phyloP scores from a whole-genome alignment of 2,329 filamentous ascomycete genomes.

The Bertia moriformis region DNA sequence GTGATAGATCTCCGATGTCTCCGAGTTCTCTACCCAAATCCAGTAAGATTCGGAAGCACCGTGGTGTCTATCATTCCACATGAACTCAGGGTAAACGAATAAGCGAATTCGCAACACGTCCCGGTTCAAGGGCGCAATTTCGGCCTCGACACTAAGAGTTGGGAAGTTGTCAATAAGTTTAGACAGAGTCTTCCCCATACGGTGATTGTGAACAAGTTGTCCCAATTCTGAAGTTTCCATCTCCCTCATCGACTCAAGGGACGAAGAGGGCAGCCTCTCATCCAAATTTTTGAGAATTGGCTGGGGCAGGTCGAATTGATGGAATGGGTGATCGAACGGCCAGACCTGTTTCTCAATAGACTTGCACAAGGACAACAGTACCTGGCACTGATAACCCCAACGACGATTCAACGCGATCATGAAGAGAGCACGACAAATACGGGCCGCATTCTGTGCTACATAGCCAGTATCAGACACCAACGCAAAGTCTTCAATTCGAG shows the following conservation, averaged over 20 bases:
- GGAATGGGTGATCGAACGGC: conserved; percentile 86
- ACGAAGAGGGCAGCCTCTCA: conserved; percentile 52
- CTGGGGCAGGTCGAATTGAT: conserved; percentile 82
- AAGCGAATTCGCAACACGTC: conserved; percentile 88
- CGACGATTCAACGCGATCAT: conserved; percentile 92
- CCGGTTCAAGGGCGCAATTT: conserved; percentile 88
- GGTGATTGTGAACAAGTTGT: conserved; percentile 75
- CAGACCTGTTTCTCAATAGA: conserved; percentile 93
- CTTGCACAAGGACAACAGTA: conserved; percentile 82
- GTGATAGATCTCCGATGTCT: conserved; percentile 93
- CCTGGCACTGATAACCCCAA: conserved; percentile 91
- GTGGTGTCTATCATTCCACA: conserved; percentile 86
- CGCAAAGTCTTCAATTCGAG: conserved; percentile 82
- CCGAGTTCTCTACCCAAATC: conserved; percentile 97
- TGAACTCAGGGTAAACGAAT: conserved; percentile 74
- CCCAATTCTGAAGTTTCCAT: conserved; percentile 91
- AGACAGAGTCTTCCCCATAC: conserved; percentile 68
- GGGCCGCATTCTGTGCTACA: conserved; percentile 84
- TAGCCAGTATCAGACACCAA: conserved; percentile 84
- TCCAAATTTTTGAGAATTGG: conserved; percentile 75
- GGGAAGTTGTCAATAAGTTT: conserved; percentile 83
- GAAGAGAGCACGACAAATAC: conserved; percentile 87
- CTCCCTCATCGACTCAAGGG: conserved; percentile 73
- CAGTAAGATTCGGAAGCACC: conserved; percentile 94
- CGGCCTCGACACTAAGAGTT: conserved; percentile 75